These are phyloP conservation scores for Russula virescens DNA, from an alignment of 768 basidiomycete genomes.

Conservation along the genomic window DNA sequence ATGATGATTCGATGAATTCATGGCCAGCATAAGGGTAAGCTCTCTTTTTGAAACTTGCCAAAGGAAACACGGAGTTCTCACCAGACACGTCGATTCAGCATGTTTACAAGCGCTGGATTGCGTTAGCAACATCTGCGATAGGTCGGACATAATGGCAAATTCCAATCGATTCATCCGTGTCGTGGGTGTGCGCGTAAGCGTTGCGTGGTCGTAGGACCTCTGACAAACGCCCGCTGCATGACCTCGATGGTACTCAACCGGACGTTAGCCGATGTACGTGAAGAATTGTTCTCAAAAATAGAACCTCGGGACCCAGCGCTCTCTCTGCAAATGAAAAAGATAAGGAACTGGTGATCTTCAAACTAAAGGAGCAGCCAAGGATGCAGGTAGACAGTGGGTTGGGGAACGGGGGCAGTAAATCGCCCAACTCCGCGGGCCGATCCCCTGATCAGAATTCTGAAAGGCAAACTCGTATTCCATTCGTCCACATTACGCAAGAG, in stretches of 20 bases:
- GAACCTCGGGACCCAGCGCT: background rate
- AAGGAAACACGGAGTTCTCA: slow-evolving; percentile 7
- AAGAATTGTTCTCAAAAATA: slow-evolving; percentile 1
- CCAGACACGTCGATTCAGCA: background rate
- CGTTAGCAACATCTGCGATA: slow-evolving; percentile 10
- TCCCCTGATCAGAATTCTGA: slow-evolving; percentile 6
- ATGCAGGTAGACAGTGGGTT: background rate
- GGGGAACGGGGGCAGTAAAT: background rate
- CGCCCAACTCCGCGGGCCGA: background rate
- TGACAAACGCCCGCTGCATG: background rate
- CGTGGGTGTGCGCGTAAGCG: background rate
- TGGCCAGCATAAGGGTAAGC: background rate
- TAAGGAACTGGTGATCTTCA: background rate
- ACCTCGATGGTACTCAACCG: background rate
- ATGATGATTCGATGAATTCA: no score
- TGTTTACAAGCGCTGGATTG: slow-evolving; percentile 1
- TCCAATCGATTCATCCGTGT: background rate
- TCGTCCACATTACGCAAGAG: slow-evolving; percentile 11
- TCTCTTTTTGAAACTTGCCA: background rate
- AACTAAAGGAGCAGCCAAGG: background rate
- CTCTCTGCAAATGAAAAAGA: background rate
- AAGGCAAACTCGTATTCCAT: slow-evolving; percentile 7
- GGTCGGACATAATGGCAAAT: slow-evolving; percentile 6
- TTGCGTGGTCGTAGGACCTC: background rate
- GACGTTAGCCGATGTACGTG: background rate